Percentiles rank a stretch among this genome's conserved stretches.
Evolutionary conservation across 768 basidiomycete species (phyloP).

Genomic region (Boletus rubescentipes): DNA sequence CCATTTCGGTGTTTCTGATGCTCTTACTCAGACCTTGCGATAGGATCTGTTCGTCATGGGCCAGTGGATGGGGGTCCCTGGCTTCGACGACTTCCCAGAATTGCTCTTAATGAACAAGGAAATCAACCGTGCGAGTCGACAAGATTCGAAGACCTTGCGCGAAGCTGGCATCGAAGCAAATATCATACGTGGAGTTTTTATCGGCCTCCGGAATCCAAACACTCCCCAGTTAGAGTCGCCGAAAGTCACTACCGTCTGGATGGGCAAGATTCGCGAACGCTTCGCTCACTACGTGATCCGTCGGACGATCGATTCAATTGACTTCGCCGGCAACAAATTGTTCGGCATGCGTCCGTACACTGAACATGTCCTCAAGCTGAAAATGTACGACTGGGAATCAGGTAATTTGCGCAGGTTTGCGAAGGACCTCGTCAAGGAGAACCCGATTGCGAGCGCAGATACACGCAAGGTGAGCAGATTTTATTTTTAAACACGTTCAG

Average conservation of each 20-base stretch:
- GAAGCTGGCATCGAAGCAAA: background rate
- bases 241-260: slow-evolving; percentile 2
- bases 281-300: slow-evolving; percentile 4
- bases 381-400: slow-evolving; percentile 13
- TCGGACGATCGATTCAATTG: slow-evolving; percentile 1
- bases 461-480: background rate
- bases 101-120: too few species aligned
- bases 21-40: too few species aligned
- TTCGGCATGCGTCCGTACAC: slow-evolving; percentile 6
- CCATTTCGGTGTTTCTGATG: too few species aligned
- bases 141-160: background rate
- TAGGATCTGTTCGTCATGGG: too few species aligned
- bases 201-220: background rate
- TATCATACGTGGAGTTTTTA: background rate
- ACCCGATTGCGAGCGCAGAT: background rate
- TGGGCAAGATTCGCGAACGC: slow-evolving; percentile 2
- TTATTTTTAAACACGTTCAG: too few species aligned
- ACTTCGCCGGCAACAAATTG: background rate
- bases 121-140: too few species aligned
- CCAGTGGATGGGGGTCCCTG: too few species aligned
- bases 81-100: too few species aligned
- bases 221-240: background rate
- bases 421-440: slow-evolving; percentile 19
- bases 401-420: background rate
- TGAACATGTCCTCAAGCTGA: background rate